Conservation (phyloP, 192 early-diverging fungal genomes). For the Coemansia sp. region DNA sequence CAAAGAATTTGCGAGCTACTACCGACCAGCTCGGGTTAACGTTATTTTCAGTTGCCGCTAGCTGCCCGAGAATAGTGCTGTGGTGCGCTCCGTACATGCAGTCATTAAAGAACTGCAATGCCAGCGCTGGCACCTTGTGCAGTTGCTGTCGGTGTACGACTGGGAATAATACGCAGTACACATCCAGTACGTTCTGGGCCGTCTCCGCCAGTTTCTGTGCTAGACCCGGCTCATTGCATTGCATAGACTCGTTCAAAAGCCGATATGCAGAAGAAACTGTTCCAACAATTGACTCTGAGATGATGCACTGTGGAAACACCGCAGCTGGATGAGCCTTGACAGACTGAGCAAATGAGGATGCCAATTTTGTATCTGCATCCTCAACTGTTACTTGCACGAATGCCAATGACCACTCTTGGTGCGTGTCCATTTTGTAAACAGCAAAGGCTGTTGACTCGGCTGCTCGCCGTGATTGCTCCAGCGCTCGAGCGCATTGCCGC, state of each 20-base stretch:
- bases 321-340: neutral
- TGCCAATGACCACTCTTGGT: conserved; percentile 28
- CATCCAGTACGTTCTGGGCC: conserved; percentile 13
- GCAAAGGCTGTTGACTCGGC: conserved; percentile 25
- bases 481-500: conserved; percentile 20
- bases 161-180: conserved; percentile 24
- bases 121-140: conserved; percentile 26
- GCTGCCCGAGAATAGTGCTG: conserved; percentile 7
- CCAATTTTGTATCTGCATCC: neutral
- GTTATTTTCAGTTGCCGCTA: neutral
- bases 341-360: neutral
- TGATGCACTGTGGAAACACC: conserved; percentile 8
- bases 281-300: neutral
- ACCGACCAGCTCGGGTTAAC: neutral
- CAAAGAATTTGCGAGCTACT: conserved; percentile 1
- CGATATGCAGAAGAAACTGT: neutral
- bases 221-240: neutral
- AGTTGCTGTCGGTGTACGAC: conserved; percentile 32
- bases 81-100: conserved; percentile 50
- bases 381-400: conserved; percentile 3
- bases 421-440: conserved; percentile 6
- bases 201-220: conserved; percentile 15
- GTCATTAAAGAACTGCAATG: conserved; percentile 47
- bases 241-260: conserved; percentile 3
- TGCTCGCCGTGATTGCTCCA: conserved; percentile 10